Evolutionary conservation across 225 moss, liverwort and hornwort genomes (phyloP), one percentile per base, ranked within the genome.

Genomic region (Antitrichia curtipendula): DNA sequence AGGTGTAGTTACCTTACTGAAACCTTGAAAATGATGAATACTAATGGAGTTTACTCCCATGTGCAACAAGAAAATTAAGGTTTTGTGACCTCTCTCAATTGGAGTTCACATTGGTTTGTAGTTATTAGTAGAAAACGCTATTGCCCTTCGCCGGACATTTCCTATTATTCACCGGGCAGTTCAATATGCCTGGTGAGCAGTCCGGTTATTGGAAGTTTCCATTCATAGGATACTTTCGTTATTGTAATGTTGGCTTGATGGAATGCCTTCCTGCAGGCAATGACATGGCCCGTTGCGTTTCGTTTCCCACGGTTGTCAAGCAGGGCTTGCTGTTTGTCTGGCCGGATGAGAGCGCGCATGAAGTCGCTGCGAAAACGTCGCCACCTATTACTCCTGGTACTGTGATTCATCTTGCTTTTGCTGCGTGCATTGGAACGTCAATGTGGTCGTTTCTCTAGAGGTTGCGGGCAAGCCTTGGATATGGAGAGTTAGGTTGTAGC

Each of bases 251-350:
- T 56, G 56, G 41, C 43, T 86, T 53, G 66, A 15, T 79, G 34
- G 8, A 53, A 32, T 70, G 36, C 5, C 11, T 47, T 29, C 75
- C 61, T 85, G 90, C 86, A 93, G 93, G 70, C 41, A 93, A 93
- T 85, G 83, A 88, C 4, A 82, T 91, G 91, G 90, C 93, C 21
- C 53, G 72, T 43, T 92, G 92, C 82, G 52, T 93, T 81, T 92
- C 93, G 28, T 92, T 91, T 85, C 93, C 93, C 6, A 91, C 92
- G 13, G 72, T 90, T 36, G 93, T 94, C 62, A 88, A 96, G 92
- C 96, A 96, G 80, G 95, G 96, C 27, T 85, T 95, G 80, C 77
- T 98, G 13, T 98, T 96, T 82, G 88, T 98, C 11, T 98, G 97
- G 97, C 95, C 96, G 16, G 97, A 98, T 84, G 94, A 95, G 87